phyloP scores from a whole-genome alignment of 352 stramenopile species.

The Globisporangium emineosum region DNA sequence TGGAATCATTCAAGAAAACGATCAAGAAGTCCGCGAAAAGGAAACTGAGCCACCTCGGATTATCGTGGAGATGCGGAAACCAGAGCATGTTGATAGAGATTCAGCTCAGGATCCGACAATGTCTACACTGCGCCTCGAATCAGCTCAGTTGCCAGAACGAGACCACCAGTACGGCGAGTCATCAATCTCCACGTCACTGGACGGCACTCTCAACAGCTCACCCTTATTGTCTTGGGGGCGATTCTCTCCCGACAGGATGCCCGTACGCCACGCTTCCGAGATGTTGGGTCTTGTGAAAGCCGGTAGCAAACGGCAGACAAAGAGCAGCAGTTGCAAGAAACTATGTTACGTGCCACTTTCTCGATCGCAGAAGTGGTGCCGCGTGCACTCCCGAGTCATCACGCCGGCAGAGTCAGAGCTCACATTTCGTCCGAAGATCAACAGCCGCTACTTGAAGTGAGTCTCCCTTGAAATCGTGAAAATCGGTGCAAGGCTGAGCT shows the following conservation, averaged over 20 bases:
- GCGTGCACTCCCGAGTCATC: slow-evolving; percentile 19
- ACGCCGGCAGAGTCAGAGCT: slow-evolving; percentile 32
- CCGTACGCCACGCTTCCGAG: slow-evolving; percentile 14
- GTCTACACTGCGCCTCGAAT: neutral
- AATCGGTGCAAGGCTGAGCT: neutral
- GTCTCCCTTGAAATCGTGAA: neutral
- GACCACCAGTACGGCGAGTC: neutral
- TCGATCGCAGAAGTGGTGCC: slow-evolving; percentile 11
- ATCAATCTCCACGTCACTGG: neutral
- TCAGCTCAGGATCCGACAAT: neutral
- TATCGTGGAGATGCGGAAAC: too few species aligned
- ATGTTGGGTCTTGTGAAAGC: slow-evolving; percentile 3
- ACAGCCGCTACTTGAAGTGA: slow-evolving; percentile 24
- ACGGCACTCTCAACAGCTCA: slow-evolving; percentile 2
- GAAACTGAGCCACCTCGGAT: neutral
- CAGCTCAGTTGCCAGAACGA: neutral
- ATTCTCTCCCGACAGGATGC: slow-evolving; percentile 55
- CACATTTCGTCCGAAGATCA: slow-evolving; percentile 58
- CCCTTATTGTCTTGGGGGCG: slow-evolving; percentile 35
- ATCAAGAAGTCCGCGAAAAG: neutral
- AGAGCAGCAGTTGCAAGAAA: neutral
- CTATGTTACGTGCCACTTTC: slow-evolving; percentile 19
- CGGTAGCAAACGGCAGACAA: neutral
- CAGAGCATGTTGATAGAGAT: neutral
- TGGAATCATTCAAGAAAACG: neutral